These are phyloP conservation scores for Colletotrichum liaoningense DNA, from an alignment of 2,329 filamentous ascomycete genomes.

Conservation along the genomic window DNA sequence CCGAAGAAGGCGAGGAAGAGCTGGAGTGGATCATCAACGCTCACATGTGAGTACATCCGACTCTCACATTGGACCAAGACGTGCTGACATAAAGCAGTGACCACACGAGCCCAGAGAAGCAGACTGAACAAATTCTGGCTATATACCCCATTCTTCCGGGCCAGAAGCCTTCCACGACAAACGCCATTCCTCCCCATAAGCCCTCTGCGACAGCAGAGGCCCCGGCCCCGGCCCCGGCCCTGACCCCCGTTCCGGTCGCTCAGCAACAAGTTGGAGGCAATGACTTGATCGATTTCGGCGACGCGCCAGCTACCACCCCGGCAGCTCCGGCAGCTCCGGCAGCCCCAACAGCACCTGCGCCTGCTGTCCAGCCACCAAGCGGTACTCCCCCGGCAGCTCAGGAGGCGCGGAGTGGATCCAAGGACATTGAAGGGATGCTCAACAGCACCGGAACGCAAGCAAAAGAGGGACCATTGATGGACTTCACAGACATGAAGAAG, in stretches of 20 bases:
- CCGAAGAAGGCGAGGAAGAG: conserved; percentile 86
- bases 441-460: conserved; percentile 59
- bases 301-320: conserved; percentile 13
- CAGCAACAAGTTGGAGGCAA: conserved; percentile 43
- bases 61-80: neutral
- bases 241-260: conserved; percentile 20
- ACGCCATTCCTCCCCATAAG: conserved; percentile 63
- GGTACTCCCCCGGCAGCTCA: neutral
- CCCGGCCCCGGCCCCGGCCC: conserved; percentile 22
- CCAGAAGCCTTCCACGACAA: conserved; percentile 69
- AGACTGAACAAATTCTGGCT: conserved; percentile 84
- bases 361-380: neutral
- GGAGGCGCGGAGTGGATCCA: conserved; percentile 14
- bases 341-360: conserved; percentile 19
- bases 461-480: conserved; percentile 61
- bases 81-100: conserved; percentile 58
- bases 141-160: conserved; percentile 88
- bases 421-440: conserved; percentile 58
- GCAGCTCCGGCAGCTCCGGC: conserved; percentile 20
- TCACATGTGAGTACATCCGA: conserved; percentile 71
- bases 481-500: conserved; percentile 68
- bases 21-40: conserved; percentile 96
- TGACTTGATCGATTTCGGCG: conserved; percentile 69
- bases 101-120: conserved; percentile 72
- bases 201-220: conserved; percentile 27